These are phyloP conservation scores for Leptographium lundbergii DNA, from an alignment of 2,329 filamentous ascomycete species.

Conservation along the genomic window DNA sequence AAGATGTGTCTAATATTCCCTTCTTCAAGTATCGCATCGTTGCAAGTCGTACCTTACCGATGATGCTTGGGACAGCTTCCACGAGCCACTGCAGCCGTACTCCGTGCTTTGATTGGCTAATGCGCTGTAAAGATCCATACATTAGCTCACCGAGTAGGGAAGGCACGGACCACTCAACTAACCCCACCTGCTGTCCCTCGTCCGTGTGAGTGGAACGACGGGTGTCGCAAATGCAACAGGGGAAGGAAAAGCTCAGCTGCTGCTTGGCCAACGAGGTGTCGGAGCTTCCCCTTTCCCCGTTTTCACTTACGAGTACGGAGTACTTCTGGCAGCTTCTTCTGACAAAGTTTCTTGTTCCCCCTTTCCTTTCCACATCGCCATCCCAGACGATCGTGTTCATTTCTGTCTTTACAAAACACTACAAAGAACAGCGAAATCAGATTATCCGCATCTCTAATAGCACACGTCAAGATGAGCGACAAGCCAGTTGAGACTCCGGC, in stretches of 20 bases:
- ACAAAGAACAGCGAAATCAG: neutral
- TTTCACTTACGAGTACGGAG: neutral
- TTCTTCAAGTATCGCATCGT: no score
- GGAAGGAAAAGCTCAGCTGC: neutral
- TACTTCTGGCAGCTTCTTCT: neutral
- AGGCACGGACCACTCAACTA: conserved; percentile 1
- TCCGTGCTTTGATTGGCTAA: neutral
- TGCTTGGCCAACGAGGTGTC: neutral
- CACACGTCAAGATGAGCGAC: conserved; percentile 7
- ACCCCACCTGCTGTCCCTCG: neutral
- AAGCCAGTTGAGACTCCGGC: conserved; percentile 9
- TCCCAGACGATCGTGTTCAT: neutral
- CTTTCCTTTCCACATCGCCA: neutral
- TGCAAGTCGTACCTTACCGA: no score
- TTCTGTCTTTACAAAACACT: neutral
- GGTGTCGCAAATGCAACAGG: neutral
- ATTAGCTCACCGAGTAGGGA: neutral
- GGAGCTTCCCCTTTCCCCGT: neutral
- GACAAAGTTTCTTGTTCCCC: neutral
- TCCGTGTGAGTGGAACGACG: neutral
- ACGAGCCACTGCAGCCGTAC: neutral
- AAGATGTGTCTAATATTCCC: no score
- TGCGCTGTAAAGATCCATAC: neutral
- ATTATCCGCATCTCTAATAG: no score
- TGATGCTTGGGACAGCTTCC: neutral